Evolutionary conservation across 164 flowering plant genomes (phyloP), one percentile per base, ranked within the genome.

Genomic region (Sextonia rubra): DNA sequence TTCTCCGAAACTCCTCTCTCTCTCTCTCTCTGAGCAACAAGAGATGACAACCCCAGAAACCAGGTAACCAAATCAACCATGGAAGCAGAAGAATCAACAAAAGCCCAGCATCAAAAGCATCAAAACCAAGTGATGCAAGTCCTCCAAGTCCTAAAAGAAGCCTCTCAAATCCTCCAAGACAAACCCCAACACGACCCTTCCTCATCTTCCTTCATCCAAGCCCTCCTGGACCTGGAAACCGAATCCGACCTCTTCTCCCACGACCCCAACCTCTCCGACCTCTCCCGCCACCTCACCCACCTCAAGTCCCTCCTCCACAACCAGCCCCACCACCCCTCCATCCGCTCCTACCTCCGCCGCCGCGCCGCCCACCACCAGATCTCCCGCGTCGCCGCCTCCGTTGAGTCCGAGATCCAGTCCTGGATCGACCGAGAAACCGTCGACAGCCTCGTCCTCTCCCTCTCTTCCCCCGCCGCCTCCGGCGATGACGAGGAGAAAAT

Each of bases 341-440:
- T 80, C 77, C 22, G 81, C 0, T 83, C 87, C 60, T 88, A 85
- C 79, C 69, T 92, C 65, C 58, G 80, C 14, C 90, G 92, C 73
- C 86, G 91, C 37, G 78, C 79, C 72, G 78, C 85, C 69, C 69
- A 84, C 27, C 88, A 84, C 64, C 88, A 91, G 70, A 85, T 95
- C 77, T 82, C 94, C 44, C 77, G 83, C n/a, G 80, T 93, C 63
- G 94, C 99, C 56, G 84, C 80, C 23, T 83, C 87, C 4, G 86
- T 93, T 62, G 93, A 84, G 78, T 68, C 80, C 3, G 98, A 92
- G 69, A 82, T 93, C 48, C 97, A 89, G 60, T 84, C 96, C 0
- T 90, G 93, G 96, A 93, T 95, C 62, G 99, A 95, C 60, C 90
- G 96, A 0, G 89, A 90, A 69, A 80, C 67, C 75, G 24, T 91